Conservation (phyloP, 192 early-diverging fungal species). For the Coemansia umbellata region DNA sequence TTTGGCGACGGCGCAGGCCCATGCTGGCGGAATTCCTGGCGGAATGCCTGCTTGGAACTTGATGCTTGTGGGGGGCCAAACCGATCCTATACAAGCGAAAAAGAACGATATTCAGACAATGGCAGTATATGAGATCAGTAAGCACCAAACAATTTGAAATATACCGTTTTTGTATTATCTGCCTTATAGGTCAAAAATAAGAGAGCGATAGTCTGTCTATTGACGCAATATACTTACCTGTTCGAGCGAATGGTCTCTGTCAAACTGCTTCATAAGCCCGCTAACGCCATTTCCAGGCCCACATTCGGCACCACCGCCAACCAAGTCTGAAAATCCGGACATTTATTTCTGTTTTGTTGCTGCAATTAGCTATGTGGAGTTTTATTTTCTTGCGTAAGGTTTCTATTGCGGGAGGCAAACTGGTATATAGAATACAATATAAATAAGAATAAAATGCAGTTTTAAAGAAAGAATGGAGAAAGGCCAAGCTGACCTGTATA, state of each 20-base stretch:
- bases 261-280: conserved; percentile 76
- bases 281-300: conserved; percentile 73
- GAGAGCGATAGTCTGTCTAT: too few species aligned
- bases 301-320: conserved; percentile 65
- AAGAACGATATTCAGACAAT: not conserved
- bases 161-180: too few species aligned
- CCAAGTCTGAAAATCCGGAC: conserved; percentile 59
- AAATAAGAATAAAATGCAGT: not conserved
- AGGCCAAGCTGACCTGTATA: not conserved
- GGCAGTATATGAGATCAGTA: not conserved
- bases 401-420: too few species aligned
- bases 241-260: conserved; percentile 71
- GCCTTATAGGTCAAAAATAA: too few species aligned
- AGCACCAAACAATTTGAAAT: too few species aligned
- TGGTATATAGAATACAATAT: not conserved
- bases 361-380: too few species aligned
- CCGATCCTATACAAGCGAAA: conserved; percentile 26
- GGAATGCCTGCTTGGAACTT: conserved; percentile 39
- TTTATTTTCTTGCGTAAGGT: too few species aligned
- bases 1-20: conserved; percentile 16
- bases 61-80: conserved; percentile 35
- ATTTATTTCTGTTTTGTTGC: conserved; percentile 24
- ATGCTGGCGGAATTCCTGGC: conserved; percentile 37
- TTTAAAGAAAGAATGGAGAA: not conserved
- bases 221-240: conserved; percentile 64